These are phyloP conservation scores for Podochytrium sp. DNA, from an alignment of 192 early-diverging fungal genomes.

Conservation along the genomic window DNA sequence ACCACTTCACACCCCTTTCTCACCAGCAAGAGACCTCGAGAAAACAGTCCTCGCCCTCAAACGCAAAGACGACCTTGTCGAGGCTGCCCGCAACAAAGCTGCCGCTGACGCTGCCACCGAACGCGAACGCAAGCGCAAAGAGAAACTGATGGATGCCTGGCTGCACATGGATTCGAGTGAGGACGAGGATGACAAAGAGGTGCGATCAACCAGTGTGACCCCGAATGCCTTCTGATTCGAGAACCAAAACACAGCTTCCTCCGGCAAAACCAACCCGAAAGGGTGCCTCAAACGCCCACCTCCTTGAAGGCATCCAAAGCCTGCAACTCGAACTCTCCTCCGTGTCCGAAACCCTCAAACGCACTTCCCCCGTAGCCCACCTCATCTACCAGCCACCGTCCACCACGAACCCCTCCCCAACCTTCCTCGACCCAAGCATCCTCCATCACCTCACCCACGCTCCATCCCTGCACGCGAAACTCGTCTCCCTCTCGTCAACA, in stretches of 20 bases:
- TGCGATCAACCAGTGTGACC: background rate
- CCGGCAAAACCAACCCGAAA: constrained; percentile 7
- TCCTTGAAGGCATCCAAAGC: background rate
- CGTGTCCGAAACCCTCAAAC: background rate
- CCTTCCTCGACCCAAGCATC: constrained; percentile 1
- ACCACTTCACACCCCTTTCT: background rate
- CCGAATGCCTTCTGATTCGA: background rate
- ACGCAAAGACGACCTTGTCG: constrained; percentile 7
- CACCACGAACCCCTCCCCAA: background rate
- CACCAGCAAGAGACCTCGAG: background rate
- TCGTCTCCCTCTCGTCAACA: constrained; percentile 1
- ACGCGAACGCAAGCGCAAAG: background rate
- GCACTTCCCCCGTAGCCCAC: background rate
- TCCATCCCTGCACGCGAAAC: background rate
- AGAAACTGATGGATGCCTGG: constrained; percentile 14
- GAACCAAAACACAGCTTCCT: background rate
- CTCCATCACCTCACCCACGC: background rate
- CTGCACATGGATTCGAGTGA: constrained; percentile 10
- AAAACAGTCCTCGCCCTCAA: background rate
- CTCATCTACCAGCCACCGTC: background rate
- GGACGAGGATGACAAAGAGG: constrained; percentile 12
- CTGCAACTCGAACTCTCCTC: background rate
- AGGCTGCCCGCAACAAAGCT: background rate
- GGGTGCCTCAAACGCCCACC: constrained; percentile 4
- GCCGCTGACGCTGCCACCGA: background rate